These are phyloP conservation scores for Erysimum cheiranthoides DNA, from an alignment of 345 rosid species.

Conservation along the genomic window DNA sequence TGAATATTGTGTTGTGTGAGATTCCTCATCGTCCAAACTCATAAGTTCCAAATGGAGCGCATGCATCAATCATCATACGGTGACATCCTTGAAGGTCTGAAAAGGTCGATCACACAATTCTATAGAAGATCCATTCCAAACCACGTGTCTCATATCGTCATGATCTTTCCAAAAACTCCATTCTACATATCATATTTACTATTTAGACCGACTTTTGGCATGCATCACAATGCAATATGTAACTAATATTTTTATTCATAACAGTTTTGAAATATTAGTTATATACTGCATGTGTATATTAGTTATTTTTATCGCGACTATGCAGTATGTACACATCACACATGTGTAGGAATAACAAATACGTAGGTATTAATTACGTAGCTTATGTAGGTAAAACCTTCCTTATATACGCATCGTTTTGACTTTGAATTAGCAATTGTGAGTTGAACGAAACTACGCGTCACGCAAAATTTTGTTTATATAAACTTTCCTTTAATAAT, in stretches of 20 bases:
- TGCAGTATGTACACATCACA: constrained; percentile 16
- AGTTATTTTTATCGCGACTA: constrained; percentile 4
- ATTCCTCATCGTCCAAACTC: neutral
- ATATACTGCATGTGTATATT: neutral
- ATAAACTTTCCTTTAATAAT: neutral
- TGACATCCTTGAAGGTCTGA: neutral
- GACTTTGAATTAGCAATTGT: constrained; percentile 33
- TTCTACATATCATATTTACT: neutral
- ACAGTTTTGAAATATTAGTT: no score
- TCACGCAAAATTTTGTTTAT: constrained; percentile 18
- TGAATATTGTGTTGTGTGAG: neutral
- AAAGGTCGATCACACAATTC: neutral
- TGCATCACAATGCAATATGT: neutral
- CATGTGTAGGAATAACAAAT: neutral
- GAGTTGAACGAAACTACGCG: constrained; percentile 22
- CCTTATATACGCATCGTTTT: constrained; percentile 25
- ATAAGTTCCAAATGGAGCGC: no score
- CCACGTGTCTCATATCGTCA: neutral
- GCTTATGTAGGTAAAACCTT: constrained; percentile 10
- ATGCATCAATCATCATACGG: neutral
- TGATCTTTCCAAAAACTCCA: neutral
- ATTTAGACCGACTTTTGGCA: neutral
- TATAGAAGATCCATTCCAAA: neutral
- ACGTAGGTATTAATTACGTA: constrained; percentile 9
- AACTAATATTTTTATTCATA: no score